Evolutionary conservation across 2,329 filamentous ascomycete genomes (phyloP).

Genomic region (Xylaria sp.): DNA sequence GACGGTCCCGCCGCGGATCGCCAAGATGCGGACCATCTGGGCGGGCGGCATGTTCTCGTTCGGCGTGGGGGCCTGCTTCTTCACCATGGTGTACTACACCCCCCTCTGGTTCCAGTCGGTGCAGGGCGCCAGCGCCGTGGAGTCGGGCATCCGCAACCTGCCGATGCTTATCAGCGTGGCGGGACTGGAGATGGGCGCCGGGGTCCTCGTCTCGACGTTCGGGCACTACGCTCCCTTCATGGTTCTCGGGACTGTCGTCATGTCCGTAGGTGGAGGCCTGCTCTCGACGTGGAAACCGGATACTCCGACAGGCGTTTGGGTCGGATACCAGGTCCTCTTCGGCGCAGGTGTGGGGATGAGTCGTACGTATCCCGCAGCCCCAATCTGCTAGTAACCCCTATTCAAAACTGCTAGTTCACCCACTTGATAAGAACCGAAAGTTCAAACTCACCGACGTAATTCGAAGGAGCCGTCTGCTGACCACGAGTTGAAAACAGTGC

Average conservation of each 20-base stretch:
- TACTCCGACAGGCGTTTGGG: constrained; percentile 41
- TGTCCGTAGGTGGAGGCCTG: constrained; percentile 42
- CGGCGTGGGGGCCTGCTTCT: constrained; percentile 39
- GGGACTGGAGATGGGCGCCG: constrained; percentile 32
- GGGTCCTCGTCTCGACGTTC: constrained; percentile 33
- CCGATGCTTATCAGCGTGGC: constrained; percentile 39
- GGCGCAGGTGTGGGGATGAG: constrained; percentile 45
- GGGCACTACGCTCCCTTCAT: constrained; percentile 46
- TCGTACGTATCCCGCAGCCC: too few species aligned
- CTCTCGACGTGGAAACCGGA: constrained; percentile 42
- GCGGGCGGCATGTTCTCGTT: constrained; percentile 37
- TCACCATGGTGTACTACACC: constrained; percentile 40
- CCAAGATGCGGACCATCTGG: constrained; percentile 41
- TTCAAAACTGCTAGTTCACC: too few species aligned
- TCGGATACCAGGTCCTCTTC: constrained; percentile 46
- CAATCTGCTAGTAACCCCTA: too few species aligned
- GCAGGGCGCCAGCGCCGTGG: constrained; percentile 37
- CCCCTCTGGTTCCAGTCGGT: constrained; percentile 38
- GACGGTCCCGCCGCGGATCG: constrained; percentile 45
- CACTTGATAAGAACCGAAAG: too few species aligned
- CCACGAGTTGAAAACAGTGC: too few species aligned
- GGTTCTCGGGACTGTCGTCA: constrained; percentile 39
- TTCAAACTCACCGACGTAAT: too few species aligned
- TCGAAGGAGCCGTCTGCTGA: too few species aligned
- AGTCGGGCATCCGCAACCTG: constrained; percentile 41